Percentiles rank a stretch among this genome's conserved stretches.
Conservation (phyloP, 2,329 filamentous ascomycete species). For the Aspergillus quadricinctus region DNA sequence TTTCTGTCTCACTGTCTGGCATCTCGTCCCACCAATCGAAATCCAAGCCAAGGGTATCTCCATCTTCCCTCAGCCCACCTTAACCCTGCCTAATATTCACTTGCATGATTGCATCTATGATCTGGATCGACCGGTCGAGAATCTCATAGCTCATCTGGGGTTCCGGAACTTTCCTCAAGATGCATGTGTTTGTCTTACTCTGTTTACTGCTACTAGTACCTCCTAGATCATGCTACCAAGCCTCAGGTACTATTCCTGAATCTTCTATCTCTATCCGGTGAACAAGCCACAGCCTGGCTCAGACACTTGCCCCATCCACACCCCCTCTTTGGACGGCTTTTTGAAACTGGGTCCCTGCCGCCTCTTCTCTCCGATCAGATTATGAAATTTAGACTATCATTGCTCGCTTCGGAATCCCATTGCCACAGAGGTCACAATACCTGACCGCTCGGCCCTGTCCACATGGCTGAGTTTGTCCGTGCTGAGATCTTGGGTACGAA, state of each 20-base stretch:
- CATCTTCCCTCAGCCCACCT: no score
- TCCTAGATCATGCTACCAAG: neutral
- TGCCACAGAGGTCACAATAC: neutral
- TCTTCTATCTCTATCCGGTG: neutral
- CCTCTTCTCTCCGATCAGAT: neutral
- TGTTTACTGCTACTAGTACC: neutral
- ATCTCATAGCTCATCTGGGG: neutral
- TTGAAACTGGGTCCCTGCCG: neutral
- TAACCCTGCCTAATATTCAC: neutral
- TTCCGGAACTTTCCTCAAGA: neutral
- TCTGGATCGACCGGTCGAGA: neutral
- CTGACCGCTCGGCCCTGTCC: constrained; percentile 22
- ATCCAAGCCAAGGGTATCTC: no score
- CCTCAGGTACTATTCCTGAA: neutral
- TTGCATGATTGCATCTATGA: neutral
- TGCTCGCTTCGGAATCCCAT: neutral
- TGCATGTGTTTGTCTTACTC: neutral
- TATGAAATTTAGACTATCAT: neutral
- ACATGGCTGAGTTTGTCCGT: constrained; percentile 97
- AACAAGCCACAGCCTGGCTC: neutral
- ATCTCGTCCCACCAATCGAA: constrained; percentile 16
- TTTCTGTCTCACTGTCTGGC: constrained; percentile 12
- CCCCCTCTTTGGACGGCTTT: neutral
- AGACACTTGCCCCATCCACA: neutral
- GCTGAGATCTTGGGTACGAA: constrained; percentile 99